A percentile compares a stretch with the other conserved stretches of the same genome.
Conservation (phyloP, 2,329 filamentous ascomycete species). For the Zymoseptoria tritici region DNA sequence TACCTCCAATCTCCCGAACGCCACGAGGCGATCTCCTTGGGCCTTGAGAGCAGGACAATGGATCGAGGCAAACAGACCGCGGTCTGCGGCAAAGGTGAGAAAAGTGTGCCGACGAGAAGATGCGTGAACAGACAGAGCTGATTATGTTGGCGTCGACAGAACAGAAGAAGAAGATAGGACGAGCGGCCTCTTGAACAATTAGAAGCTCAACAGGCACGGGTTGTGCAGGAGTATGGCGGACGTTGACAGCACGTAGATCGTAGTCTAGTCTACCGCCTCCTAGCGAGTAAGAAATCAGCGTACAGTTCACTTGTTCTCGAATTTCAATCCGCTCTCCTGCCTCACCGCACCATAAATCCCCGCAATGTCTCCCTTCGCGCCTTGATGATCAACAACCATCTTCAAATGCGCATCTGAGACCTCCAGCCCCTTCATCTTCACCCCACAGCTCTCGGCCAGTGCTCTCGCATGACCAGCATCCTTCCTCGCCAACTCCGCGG, state of each 20-base stretch:
- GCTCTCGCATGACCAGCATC: constrained; percentile 67
- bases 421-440: constrained; percentile 57
- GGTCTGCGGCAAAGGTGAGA: background rate
- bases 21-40: background rate
- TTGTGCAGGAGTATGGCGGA: background rate
- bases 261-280: background rate
- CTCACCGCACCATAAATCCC: constrained; percentile 76
- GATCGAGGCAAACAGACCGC: background rate
- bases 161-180: background rate
- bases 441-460: constrained; percentile 57
- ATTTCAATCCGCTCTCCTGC: constrained; percentile 65
- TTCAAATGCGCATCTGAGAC: constrained; percentile 62
- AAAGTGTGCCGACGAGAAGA: background rate
- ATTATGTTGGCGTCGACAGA: background rate
- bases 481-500: constrained; percentile 74
- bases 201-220: background rate
- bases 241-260: background rate
- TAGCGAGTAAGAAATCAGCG: background rate
- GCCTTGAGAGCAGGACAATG: background rate
- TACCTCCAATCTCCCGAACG: background rate
- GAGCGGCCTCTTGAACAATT: background rate
- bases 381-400: constrained; percentile 60
- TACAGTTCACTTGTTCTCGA: constrained; percentile 41
- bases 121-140: background rate
- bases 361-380: constrained; percentile 68